phyloP scores from a whole-genome alignment of 768 basidiomycete species.

The Leccinum subgranulosum region DNA sequence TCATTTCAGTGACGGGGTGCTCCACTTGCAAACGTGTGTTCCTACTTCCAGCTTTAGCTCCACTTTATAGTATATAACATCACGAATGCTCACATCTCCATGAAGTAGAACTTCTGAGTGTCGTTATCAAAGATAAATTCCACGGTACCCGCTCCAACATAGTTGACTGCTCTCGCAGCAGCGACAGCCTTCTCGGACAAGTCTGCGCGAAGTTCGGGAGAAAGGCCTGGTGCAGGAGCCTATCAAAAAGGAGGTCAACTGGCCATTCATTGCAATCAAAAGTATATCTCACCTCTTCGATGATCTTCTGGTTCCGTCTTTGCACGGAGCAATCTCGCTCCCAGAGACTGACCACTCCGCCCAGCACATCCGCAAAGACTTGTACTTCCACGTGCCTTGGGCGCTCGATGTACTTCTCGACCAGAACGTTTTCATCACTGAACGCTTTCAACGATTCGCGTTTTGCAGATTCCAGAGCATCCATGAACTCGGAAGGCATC shows the following conservation, averaged over 20 bases:
- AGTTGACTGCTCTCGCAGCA: conserved; percentile 89
- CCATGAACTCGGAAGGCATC: conserved; percentile 65
- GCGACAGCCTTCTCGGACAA: conserved; percentile 85
- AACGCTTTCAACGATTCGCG: conserved; percentile 88
- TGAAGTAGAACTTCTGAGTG: conserved; percentile 84
- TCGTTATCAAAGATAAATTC: conserved; percentile 97
- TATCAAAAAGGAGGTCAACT: conserved; percentile 26
- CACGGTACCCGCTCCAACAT: conserved; percentile 91
- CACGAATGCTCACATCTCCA: conserved; percentile 74
- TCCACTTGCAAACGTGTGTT: conserved; percentile 86
- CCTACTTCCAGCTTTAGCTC: conserved; percentile 38
- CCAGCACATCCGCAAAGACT: conserved; percentile 81
- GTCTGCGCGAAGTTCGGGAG: conserved; percentile 73
- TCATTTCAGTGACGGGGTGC: conserved; percentile 93
- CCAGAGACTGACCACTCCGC: conserved; percentile 91
- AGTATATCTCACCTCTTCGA: conserved; percentile 63
- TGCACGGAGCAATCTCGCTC: conserved; percentile 93
- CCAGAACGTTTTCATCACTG: conserved; percentile 79
- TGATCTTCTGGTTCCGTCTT: conserved; percentile 92
- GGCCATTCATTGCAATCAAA: not conserved
- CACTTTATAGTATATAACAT: not conserved
- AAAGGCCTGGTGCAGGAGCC: conserved; percentile 90
- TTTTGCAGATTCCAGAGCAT: conserved; percentile 82
- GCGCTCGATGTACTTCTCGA: conserved; percentile 85
- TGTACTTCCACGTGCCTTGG: conserved; percentile 95